Evolutionary conservation across 1,139 yeast genomes (phyloP).

Genomic region (Kluyveromyces sp.): DNA sequence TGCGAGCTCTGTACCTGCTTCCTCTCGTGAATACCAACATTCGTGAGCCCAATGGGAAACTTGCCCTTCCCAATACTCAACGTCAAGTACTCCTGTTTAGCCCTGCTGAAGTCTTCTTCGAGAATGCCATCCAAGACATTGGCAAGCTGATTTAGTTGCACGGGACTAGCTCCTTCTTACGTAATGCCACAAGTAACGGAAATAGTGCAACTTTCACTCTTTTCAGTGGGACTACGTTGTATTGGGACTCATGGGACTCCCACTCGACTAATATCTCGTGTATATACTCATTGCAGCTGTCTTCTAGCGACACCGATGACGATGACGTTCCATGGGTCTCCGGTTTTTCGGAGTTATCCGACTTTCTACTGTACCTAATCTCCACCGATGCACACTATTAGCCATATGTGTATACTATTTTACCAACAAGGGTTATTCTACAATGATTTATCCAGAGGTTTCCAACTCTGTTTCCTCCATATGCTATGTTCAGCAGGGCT

Average conservation of each 20-base stretch:
- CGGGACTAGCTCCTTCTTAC: conserved; percentile 40
- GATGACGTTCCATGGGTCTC: no score
- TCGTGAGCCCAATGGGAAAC: conserved; percentile 85
- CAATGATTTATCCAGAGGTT: no score
- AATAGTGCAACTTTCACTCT: conserved; percentile 59
- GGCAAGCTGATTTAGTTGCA: conserved; percentile 48
- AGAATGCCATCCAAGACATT: conserved; percentile 59
- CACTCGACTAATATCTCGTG: conserved; percentile 41
- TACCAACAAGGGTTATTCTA: no score
- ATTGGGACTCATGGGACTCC: conserved; percentile 29
- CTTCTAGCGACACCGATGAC: not conserved
- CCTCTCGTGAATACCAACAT: conserved; percentile 60
- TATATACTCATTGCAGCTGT: conserved; percentile 38
- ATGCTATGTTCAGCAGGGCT: no score
- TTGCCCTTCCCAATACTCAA: conserved; percentile 83
- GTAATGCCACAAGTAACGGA: conserved; percentile 51
- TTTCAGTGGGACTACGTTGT: conserved; percentile 18
- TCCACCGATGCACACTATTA: no score
- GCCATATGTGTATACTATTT: no score
- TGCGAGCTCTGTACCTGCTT: not conserved
- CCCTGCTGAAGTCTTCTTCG: conserved; percentile 41
- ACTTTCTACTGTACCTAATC: no score
- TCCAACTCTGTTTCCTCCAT: no score
- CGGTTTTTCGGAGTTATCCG: no score
- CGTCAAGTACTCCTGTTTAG: conserved; percentile 66